Conservation (phyloP, 805 yeast species). For the Scheffersomyces stipitis region DNA sequence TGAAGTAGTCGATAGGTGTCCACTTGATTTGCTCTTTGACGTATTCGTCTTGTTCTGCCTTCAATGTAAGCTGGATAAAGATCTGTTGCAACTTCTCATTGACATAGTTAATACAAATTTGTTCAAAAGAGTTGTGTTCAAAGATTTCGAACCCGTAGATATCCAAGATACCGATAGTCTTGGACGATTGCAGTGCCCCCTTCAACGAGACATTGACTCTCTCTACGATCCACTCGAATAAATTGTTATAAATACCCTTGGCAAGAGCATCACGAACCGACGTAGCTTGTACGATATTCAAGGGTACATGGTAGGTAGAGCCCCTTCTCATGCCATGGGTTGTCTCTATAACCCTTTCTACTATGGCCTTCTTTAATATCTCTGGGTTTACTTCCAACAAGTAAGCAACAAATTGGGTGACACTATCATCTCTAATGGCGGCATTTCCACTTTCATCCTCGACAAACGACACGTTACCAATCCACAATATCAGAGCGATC, state of each 20-base stretch:
- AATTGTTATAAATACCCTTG: conserved; percentile 86
- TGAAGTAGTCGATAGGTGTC: conserved; percentile 97
- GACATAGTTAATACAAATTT: conserved; percentile 91
- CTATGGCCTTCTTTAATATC: conserved; percentile 62
- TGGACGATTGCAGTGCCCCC: conserved; percentile 45
- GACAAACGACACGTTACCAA: conserved; percentile 84
- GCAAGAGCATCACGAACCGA: conserved; percentile 96
- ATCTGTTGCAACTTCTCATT: conserved; percentile 96
- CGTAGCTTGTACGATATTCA: conserved; percentile 87
- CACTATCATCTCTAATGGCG: conserved; percentile 76
- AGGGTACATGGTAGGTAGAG: conserved; percentile 90
- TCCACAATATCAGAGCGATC: conserved; percentile 86
- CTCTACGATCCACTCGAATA: conserved; percentile 95
- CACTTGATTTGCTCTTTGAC: conserved; percentile 93
- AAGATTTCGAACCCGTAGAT: conserved; percentile 96
- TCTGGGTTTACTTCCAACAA: conserved; percentile 76
- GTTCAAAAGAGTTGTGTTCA: conserved; percentile 93
- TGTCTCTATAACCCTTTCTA: conserved; percentile 86
- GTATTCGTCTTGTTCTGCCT: conserved; percentile 97
- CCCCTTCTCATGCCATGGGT: conserved; percentile 88
- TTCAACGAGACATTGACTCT: conserved; percentile 79
- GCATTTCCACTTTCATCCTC: conserved; percentile 91
- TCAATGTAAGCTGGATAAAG: conserved; percentile 90
- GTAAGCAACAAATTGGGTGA: conserved; percentile 94
- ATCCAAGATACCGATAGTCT: conserved; percentile 90